A percentile compares a stretch with the other conserved stretches of the same genome.
Evolutionary conservation across 306 rosid species (phyloP).

Genomic region (Oxytropis ochrocephala): DNA sequence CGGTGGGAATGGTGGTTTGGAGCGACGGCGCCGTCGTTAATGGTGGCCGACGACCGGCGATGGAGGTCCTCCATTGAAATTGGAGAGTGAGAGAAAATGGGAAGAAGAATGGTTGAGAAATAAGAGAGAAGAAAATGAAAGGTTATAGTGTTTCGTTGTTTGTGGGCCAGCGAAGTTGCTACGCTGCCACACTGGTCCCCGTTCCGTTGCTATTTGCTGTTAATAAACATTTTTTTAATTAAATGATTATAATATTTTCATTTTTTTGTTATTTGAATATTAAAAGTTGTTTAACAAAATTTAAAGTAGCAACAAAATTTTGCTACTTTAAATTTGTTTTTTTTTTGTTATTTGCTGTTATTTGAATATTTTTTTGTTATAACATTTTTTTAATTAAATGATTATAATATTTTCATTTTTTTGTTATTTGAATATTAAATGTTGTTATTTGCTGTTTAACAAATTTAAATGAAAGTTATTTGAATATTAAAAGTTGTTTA

Average conservation of each 20-base stretch:
- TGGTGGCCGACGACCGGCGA: slow-evolving; percentile 14
- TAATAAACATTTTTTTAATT: too few relatives aligned
- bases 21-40: background rate
- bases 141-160: background rate
- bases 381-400: too few relatives aligned
- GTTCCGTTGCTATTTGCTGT: background rate
- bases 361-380: too few relatives aligned
- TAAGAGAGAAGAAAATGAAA: background rate
- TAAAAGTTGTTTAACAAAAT: too few relatives aligned
- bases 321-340: too few relatives aligned
- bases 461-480: too few relatives aligned
- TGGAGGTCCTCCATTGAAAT: slow-evolving; percentile 27
- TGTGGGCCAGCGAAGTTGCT: slow-evolving; percentile 18
- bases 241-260: background rate
- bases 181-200: slow-evolving; percentile 5
- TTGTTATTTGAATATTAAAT: too few relatives aligned
- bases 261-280: background rate
- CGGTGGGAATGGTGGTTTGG: background rate
- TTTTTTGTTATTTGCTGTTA: background rate
- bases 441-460: too few relatives aligned
- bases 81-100: background rate
- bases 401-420: background rate
- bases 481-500: too few relatives aligned
- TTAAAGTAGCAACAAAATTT: too few relatives aligned
- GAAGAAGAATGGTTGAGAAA: background rate